Conservation (phyloP, 192 early-diverging fungal genomes). For the Linderina pennispora region DNA sequence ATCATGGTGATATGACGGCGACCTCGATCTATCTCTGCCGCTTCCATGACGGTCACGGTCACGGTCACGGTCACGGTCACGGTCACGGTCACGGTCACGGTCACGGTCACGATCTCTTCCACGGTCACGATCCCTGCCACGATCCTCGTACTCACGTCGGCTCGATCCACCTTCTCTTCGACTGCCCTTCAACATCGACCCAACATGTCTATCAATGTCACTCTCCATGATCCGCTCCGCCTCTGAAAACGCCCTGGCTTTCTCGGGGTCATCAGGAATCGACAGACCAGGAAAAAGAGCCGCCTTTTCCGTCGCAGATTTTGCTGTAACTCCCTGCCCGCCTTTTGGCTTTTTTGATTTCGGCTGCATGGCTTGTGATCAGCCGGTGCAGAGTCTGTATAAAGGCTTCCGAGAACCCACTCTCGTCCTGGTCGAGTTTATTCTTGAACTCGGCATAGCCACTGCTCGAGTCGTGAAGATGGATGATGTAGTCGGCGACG, state of each 20-base stretch:
- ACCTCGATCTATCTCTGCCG: conserved; percentile 7
- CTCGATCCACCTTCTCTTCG: conserved; percentile 2
- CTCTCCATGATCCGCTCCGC: conserved; percentile 18
- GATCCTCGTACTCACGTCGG: conserved; percentile 13
- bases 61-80: conserved; percentile 7
- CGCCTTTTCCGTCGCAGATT: conserved; percentile 52
- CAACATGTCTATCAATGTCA: conserved; percentile 33
- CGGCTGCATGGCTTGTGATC: conserved; percentile 77
- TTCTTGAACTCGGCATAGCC: conserved; percentile 60
- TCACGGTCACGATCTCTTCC: too few relatives aligned
- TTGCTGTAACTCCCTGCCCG: conserved; percentile 25
- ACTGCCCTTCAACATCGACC: conserved; percentile 16
- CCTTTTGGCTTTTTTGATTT: conserved; percentile 28
- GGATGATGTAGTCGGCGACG: conserved; percentile 88
- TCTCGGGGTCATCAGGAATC: conserved; percentile 18
- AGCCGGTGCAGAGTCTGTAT: conserved; percentile 81
- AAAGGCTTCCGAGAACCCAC: conserved; percentile 80
- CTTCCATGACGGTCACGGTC: conserved; percentile 15
- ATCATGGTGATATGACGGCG: conserved; percentile 6
- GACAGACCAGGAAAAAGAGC: conserved; percentile 76
- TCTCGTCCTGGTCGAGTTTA: conserved; percentile 60
- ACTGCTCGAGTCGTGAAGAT: conserved; percentile 68
- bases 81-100: conserved; percentile 8
- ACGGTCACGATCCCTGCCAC: conserved; percentile 7
- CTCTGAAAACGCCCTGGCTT: background rate